Evolutionary conservation across 2,329 filamentous ascomycete genomes (phyloP).

Genomic region (Fusarium gaditjirri): DNA sequence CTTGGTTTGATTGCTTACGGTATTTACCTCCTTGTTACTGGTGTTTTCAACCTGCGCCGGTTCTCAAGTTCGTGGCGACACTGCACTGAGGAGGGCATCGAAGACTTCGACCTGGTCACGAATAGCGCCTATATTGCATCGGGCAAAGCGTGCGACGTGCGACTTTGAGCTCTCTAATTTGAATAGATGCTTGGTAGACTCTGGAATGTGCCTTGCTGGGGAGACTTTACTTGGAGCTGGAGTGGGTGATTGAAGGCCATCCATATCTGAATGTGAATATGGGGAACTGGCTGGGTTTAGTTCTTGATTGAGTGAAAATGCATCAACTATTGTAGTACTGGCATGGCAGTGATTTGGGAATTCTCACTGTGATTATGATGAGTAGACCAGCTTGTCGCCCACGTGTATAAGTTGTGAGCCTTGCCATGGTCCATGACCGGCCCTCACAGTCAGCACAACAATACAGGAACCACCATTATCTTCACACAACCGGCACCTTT

Average conservation of each 20-base stretch:
- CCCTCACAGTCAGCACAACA: too few relatives aligned
- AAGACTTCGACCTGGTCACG: neutral
- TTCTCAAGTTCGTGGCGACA: neutral
- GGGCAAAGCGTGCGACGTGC: fast-evolving
- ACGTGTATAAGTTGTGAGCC: neutral
- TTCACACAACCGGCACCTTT: neutral
- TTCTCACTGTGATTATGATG: neutral
- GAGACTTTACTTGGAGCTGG: too few relatives aligned
- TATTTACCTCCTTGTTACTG: neutral
- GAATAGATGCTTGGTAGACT: neutral
- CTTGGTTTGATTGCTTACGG: too few relatives aligned
- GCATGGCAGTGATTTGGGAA: fast-evolving
- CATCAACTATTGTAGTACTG: fast-evolving
- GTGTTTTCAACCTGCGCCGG: too few relatives aligned
- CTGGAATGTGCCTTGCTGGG: too few relatives aligned
- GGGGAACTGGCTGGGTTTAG: fast-evolving
- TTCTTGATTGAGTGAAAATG: fast-evolving
- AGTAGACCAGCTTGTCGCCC: fast-evolving
- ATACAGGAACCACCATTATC: neutral
- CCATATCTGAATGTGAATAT: neutral
- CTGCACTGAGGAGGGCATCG: neutral
- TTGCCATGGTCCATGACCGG: too few relatives aligned
- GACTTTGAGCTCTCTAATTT: fast-evolving
- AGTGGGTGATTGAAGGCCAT: neutral
- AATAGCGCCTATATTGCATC: neutral